Evolutionary conservation across 352 stramenopile genomes (phyloP).

Genomic region (Phytophthora fragariae): DNA sequence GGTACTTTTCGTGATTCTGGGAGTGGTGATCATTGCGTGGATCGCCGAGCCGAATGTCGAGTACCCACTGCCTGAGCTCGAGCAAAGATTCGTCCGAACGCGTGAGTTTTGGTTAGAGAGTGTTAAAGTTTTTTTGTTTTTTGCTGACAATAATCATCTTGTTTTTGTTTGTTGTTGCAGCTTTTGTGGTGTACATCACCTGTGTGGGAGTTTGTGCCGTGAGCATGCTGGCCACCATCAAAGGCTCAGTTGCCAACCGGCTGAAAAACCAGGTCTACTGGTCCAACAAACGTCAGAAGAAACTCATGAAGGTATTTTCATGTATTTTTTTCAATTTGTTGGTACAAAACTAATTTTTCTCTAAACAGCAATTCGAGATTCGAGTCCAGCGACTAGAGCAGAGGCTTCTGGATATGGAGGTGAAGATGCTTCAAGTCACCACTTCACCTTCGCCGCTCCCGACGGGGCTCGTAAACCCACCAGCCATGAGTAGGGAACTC

Average conservation of each 20-base stretch:
- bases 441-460: conserved; percentile 28
- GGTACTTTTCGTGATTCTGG: conserved; percentile 88
- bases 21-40: conserved; percentile 87
- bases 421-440: conserved; percentile 53
- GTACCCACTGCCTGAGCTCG: conserved; percentile 87
- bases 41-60: conserved; percentile 88
- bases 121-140: neutral
- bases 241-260: conserved; percentile 83
- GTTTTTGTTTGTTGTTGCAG: conserved; percentile 29
- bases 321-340: too few species aligned
- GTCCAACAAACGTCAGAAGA: conserved; percentile 84
- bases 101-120: conserved; percentile 37
- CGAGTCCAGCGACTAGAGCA: conserved; percentile 75
- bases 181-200: conserved; percentile 84
- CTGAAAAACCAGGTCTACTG: conserved; percentile 88
- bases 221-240: conserved; percentile 90
- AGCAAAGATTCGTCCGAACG: conserved; percentile 81
- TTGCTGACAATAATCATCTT: neutral
- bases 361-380: conserved; percentile 61
- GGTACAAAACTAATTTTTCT: neutral
- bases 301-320: conserved; percentile 65
- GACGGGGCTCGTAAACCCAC: conserved; percentile 23
- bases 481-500: conserved; percentile 44
- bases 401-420: conserved; percentile 72
- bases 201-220: conserved; percentile 75